These are phyloP conservation scores for Pleurostoma richardsiae DNA, from an alignment of 2,329 filamentous ascomycete species.

Conservation along the genomic window DNA sequence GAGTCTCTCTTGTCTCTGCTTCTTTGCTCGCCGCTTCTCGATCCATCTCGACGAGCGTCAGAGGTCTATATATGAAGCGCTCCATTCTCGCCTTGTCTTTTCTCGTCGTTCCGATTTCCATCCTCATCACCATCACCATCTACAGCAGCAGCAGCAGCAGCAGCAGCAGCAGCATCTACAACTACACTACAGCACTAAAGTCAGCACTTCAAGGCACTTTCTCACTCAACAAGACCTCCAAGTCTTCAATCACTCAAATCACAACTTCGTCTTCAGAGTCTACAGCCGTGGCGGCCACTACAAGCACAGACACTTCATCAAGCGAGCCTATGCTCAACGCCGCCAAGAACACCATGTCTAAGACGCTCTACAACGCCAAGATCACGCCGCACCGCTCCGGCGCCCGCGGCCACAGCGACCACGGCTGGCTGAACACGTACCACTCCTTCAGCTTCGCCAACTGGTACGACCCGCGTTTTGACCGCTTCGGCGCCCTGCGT, in stretches of 20 bases:
- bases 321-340: slow-evolving; percentile 24
- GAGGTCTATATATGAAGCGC: slow-evolving; percentile 24
- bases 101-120: slow-evolving; percentile 20
- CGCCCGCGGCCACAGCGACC: slow-evolving; percentile 70
- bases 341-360: slow-evolving; percentile 51
- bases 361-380: slow-evolving; percentile 61
- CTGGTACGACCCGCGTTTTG: slow-evolving; percentile 62
- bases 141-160: slow-evolving; percentile 12
- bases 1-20: not conserved
- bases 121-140: slow-evolving; percentile 20
- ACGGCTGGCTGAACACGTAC: slow-evolving; percentile 84
- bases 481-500: slow-evolving; percentile 69
- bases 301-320: slow-evolving; percentile 6
- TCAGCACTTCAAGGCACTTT: not conserved
- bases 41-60: not conserved
- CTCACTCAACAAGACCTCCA: slow-evolving; percentile 1
- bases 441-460: slow-evolving; percentile 82
- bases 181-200: no score
- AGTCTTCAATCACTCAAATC: not conserved
- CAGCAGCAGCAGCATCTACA: no score
- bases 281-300: slow-evolving; percentile 3
- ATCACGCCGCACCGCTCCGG: slow-evolving; percentile 70
- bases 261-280: not conserved
- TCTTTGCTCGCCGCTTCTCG: slow-evolving; percentile 3
- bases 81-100: slow-evolving; percentile 16